Conservation (phyloP, 129 eudicot genomes). For the Flaveria brownii region DNA sequence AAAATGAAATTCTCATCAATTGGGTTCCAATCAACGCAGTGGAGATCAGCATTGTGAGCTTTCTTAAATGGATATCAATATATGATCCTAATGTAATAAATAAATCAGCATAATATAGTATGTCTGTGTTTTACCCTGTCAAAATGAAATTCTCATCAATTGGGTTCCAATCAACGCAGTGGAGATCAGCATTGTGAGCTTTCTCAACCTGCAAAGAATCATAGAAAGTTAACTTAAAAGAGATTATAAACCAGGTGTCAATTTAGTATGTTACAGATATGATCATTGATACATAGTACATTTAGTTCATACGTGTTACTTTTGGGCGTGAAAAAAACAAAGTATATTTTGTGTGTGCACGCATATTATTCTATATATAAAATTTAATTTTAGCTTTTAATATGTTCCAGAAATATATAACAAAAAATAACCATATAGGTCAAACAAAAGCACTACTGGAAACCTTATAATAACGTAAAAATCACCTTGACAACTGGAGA, state of each 20-base stretch:
- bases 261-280: background rate
- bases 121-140: conserved; percentile 66
- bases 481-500: conserved; percentile 79
- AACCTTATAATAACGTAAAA: conserved; percentile 9
- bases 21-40: conserved; percentile 99
- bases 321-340: background rate
- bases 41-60: conserved; percentile 84
- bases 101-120: background rate
- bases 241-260: background rate
- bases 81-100: background rate
- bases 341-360: background rate
- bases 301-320: background rate
- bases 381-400: background rate
- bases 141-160: conserved; percentile 72
- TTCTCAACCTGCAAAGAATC: conserved; percentile 67
- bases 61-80: conserved; percentile 6
- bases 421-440: conserved; percentile 1
- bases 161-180: conserved; percentile 99
- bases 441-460: background rate
- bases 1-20: conserved; percentile 72
- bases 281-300: background rate
- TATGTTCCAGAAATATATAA: background rate
- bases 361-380: background rate
- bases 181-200: conserved; percentile 92
- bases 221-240: background rate